Evolutionary conservation across 805 yeast species (phyloP), one percentile per base, ranked within the genome.

Genomic region (Cephaloascus albidus): DNA sequence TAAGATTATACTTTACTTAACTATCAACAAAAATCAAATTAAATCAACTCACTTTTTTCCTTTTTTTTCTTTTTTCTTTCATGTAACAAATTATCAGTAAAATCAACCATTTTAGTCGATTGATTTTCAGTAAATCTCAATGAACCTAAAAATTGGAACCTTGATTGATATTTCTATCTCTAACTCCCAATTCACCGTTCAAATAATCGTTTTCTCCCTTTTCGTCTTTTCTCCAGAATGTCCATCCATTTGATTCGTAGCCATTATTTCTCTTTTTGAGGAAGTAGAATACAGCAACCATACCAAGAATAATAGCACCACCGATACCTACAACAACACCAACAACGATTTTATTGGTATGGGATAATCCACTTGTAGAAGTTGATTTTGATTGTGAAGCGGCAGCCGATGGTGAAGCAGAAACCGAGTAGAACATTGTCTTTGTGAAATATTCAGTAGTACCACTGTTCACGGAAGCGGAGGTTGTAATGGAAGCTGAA

Each of bases 311-410:
- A 33, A 67, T 51, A 4, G 69, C 52, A 8, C 72, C 72, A 36
- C 72, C 72, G 15, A 67, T 68, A 33, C 72, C 72, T 8, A 67
- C 72, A 30, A 66, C 72, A 8, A 67, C 72, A 31, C 73, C 72
- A 6, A 67, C 73, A 5, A 67, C 70, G 17, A 67, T 63, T 40
- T 57, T 58, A 46, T 67, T 67, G 39, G 71, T 64, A 30, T 52
- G 44, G 23, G 70, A 64, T 42, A 67, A 60, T 2, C 72, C 71
- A 15, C 63, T 45, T n/a, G 55, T 44, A 5, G 44, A 30, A 34
- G 36, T 38, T 16, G 36, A 27, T 38, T 39, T 39, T 36, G 45
- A 46, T 34, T 38, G 39, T 1, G 53, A 39, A 5, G 61, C 43
- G 3, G 58, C 47, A 3, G 66, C 50, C 1, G 62, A 53, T 8